phyloP scores from a whole-genome alignment of 768 basidiomycete species.

The Rhizopogon sp. region DNA sequence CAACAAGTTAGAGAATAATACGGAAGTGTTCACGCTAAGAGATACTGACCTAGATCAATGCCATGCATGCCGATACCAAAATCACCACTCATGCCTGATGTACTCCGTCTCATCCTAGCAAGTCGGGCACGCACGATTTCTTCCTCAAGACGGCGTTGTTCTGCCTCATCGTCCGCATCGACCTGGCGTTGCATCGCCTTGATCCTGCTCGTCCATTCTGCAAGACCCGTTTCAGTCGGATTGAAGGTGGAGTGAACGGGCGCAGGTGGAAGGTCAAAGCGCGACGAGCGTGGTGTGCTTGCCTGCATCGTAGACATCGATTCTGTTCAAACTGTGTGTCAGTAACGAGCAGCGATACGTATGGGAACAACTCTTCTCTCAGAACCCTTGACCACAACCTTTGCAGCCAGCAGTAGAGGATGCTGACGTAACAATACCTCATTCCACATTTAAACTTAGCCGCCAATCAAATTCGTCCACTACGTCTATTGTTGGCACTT shows the following conservation, averaged over 20 bases:
- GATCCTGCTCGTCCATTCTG: constrained; percentile 80
- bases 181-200: constrained; percentile 77
- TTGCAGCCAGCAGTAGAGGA: not conserved
- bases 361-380: not conserved
- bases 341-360: not conserved
- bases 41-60: constrained; percentile 27
- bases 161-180: constrained; percentile 75
- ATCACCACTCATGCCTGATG: constrained; percentile 29
- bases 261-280: constrained; percentile 35
- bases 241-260: constrained; percentile 13
- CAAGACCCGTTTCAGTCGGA: constrained; percentile 55
- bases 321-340: not conserved
- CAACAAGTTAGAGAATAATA: not conserved
- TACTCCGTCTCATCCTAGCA: constrained; percentile 37
- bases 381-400: not conserved
- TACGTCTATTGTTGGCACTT: no score
- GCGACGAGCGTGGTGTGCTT: constrained; percentile 22
- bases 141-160: constrained; percentile 60
- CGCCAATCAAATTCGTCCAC: no score
- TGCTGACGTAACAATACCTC: not conserved
- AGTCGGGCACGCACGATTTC: constrained; percentile 46
- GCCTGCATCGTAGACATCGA: constrained; percentile 21
- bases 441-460: no score
- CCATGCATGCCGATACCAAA: constrained; percentile 34
- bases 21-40: constrained; percentile 1